Base-by-base conservation (phyloP, 352 stramenopile genomes). In the Nothophytophthora sp. region DNA sequence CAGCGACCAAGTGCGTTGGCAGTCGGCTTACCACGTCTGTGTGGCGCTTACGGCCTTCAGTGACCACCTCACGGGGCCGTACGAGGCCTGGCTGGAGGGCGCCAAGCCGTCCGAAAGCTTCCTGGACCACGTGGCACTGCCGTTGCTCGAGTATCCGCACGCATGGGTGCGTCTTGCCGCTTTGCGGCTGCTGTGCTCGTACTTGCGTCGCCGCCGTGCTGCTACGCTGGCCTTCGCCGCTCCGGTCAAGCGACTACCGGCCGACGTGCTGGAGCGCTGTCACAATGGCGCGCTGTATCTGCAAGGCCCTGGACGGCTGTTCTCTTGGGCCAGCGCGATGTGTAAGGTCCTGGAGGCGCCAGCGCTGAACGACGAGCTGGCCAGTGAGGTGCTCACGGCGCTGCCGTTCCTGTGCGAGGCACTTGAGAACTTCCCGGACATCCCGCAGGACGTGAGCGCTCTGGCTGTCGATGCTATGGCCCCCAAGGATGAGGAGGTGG, bases 131-230 rank as follows among this genome's bases (percentile, higher is more conserved):
- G 64, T 88, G 4, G 62, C 81, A 29, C 58, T 88, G 13, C 63
- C 69, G 16, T 49, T 94, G 27, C 55, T 90, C 30, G 70, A 86
- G 48, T 94, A 88, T 48, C 87, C 86, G 0, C 87, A 96, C 46
- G 70, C 68, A 5, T 76, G 74, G 59, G 86, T 96, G 50, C 85
- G 85, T 34, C 63, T 87, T 11, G 59, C 73, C 4, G 73, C 82
- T 12, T 54, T 87, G 13, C 60, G 65, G 18, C 58, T 91, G 28
- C 19, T 94, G 37, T 78, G 58, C 19, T 88, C 81, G 49, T 94
- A 94, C 55, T 7, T 95, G 49, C 46, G 70, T 12, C 72, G 70
- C 13, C 83, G 84, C 16, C 56, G 63, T 15, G 50, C 60, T 4
- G 43, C 37, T 45, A 90, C 81, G 20, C 60, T 96, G n/a, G 29